Conservation (phyloP, 2,329 filamentous ascomycete genomes). For the Botryosphaeria agaves region DNA sequence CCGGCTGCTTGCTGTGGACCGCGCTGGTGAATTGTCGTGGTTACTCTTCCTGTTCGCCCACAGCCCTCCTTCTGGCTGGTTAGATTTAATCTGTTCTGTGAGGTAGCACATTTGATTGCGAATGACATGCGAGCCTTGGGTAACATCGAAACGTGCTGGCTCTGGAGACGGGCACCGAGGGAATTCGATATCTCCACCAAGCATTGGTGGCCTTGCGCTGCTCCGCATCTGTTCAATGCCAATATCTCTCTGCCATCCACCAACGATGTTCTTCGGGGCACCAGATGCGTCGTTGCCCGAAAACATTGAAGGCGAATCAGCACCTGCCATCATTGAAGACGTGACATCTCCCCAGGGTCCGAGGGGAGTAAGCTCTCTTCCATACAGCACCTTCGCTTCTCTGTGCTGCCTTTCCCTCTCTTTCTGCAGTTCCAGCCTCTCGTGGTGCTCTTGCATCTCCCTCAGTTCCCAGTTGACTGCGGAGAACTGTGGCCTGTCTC, state of each 20-base stretch:
- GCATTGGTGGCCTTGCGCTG: constrained; percentile 61
- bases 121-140: constrained; percentile 39
- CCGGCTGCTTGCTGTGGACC: not conserved
- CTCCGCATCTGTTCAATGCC: constrained; percentile 39
- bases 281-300: not conserved
- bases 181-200: constrained; percentile 65
- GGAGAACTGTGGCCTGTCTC: constrained; percentile 39
- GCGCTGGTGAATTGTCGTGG: not conserved
- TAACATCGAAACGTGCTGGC: constrained; percentile 66
- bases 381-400: no score
- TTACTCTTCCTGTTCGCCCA: constrained; percentile 45
- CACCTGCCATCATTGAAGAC: no score
- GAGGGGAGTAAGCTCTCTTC: constrained; percentile 5
- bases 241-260: constrained; percentile 16
- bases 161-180: constrained; percentile 70
- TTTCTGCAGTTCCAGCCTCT: constrained; percentile 38
- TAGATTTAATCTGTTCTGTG: constrained; percentile 28
- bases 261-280: constrained; percentile 9
- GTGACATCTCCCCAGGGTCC: constrained; percentile 1
- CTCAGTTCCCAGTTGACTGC: constrained; percentile 57
- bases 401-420: no score
- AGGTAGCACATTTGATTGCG: constrained; percentile 31
- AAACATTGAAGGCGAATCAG: no score
- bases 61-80: constrained; percentile 36
- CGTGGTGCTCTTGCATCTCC: constrained; percentile 64